Percentiles rank a stretch among this genome's conserved stretches.
Evolutionary conservation across 2,329 filamentous ascomycete species (phyloP).

Genomic region (Furcasterigmium furcatum): DNA sequence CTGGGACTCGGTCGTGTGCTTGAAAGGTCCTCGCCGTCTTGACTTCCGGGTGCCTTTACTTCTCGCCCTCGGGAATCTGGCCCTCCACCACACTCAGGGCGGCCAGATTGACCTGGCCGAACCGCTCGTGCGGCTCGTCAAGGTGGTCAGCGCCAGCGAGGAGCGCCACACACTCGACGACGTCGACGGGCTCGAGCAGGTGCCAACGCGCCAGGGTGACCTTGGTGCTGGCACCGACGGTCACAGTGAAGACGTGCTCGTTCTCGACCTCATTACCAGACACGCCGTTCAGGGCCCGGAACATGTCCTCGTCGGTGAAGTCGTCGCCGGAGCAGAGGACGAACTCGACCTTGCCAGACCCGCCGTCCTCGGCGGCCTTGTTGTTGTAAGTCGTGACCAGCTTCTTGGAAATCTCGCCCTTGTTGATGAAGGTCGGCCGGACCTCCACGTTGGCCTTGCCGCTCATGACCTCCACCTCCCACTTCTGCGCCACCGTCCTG

Average conservation of each 20-base stretch:
- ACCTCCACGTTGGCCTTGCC: conserved; percentile 98
- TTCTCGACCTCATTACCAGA: conserved; percentile 50
- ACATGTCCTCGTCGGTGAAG: conserved; percentile 96
- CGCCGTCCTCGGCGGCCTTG: conserved; percentile 37
- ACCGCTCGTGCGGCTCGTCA: conserved; percentile 32
- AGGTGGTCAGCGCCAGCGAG: conserved; percentile 44
- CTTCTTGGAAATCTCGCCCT: conserved; percentile 88
- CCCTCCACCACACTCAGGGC: conserved; percentile 52
- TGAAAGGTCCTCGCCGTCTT: too few relatives aligned
- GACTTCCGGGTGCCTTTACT: background rate
- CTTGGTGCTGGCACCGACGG: conserved; percentile 88
- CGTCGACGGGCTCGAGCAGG: conserved; percentile 81
- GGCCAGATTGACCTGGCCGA: conserved; percentile 54
- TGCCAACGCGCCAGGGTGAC: conserved; percentile 90
- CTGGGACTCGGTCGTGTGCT: too few relatives aligned
- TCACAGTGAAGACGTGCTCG: conserved; percentile 82
- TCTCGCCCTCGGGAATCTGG: conserved; percentile 34
- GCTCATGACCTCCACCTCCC: conserved; percentile 93
- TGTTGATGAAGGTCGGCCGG: conserved; percentile 95
- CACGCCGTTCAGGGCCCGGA: conserved; percentile 70
- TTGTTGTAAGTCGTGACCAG: conserved; percentile 71
- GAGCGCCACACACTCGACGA: conserved; percentile 66
- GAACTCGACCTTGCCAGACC: conserved; percentile 67
- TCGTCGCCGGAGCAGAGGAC: conserved; percentile 92
- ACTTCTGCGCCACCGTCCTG: conserved; percentile 69